A percentile compares a stretch with the other conserved stretches of the same genome.
These are phyloP conservation scores for Pythium plurisporium DNA, from an alignment of 352 stramenopile species.

Conservation along the genomic window DNA sequence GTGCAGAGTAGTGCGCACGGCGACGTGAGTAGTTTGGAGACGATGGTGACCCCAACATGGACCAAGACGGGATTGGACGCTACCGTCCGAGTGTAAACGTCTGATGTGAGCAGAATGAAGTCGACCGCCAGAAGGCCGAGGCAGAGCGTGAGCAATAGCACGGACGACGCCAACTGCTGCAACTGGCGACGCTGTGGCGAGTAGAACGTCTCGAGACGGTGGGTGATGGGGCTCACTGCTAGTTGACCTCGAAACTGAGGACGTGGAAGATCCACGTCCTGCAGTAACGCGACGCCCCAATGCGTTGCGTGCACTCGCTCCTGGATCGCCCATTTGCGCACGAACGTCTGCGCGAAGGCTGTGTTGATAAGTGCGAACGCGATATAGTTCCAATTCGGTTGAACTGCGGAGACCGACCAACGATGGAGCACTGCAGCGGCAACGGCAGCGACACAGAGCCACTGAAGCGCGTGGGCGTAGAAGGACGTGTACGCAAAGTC, in stretches of 20 bases:
- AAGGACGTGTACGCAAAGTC: conserved; percentile 68
- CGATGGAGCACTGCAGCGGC: too few relatives aligned
- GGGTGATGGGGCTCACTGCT: conserved; percentile 42
- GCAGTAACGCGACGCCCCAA: conserved; percentile 45
- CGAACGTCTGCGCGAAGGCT: conserved; percentile 38
- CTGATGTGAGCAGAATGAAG: conserved; percentile 34
- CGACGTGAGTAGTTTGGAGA: conserved; percentile 32
- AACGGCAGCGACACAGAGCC: conserved; percentile 28
- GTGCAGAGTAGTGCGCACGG: conserved; percentile 26
- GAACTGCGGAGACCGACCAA: too few relatives aligned
- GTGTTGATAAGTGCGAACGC: conserved; percentile 49
- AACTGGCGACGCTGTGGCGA: conserved; percentile 26
- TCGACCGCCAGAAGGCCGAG: conserved; percentile 26
- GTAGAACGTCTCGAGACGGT: conserved; percentile 51
- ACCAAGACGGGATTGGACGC: conserved; percentile 18
- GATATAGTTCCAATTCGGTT: conserved; percentile 16
- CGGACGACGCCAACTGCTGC: conserved; percentile 25
- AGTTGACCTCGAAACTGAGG: conserved; percentile 59
- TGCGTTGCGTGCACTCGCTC: conserved; percentile 34
- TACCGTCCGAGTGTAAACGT: conserved; percentile 22
- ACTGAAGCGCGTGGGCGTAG: conserved; percentile 40
- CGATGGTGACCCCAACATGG: conserved; percentile 33
- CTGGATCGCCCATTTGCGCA: conserved; percentile 59
- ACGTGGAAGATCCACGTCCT: conserved; percentile 20
- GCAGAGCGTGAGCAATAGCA: conserved; percentile 21